These are phyloP conservation scores for Vararia minispora DNA, from an alignment of 768 basidiomycete genomes.

Conservation along the genomic window DNA sequence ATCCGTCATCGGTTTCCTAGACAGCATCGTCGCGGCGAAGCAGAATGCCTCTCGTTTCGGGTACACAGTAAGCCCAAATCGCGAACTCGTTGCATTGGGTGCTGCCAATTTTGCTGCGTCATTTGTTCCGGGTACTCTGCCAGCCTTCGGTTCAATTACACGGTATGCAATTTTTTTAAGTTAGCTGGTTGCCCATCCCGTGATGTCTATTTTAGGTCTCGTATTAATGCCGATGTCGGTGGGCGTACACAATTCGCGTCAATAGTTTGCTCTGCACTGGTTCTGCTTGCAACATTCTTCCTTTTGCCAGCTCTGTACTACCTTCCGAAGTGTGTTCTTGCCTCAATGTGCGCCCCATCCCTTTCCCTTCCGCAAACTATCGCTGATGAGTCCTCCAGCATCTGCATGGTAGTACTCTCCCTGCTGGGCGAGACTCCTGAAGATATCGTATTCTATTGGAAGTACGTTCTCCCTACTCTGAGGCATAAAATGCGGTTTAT, in stretches of 20 bases:
- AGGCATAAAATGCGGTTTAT: neutral
- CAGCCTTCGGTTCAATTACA: slow-evolving; percentile 90
- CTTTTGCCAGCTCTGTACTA: slow-evolving; percentile 77
- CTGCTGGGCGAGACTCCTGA: slow-evolving; percentile 81
- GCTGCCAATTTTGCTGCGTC: slow-evolving; percentile 70
- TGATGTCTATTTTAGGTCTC: slow-evolving; percentile 34
- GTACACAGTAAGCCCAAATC: slow-evolving; percentile 85
- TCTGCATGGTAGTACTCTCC: slow-evolving; percentile 75
- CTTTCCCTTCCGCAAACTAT: neutral
- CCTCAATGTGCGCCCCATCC: slow-evolving; percentile 56
- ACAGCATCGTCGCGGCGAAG: slow-evolving; percentile 92
- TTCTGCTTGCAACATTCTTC: slow-evolving; percentile 83
- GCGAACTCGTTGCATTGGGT: slow-evolving; percentile 90
- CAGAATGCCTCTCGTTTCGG: slow-evolving; percentile 81
- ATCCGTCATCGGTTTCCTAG: slow-evolving; percentile 82
- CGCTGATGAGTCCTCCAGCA: slow-evolving; percentile 32
- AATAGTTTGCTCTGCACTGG: slow-evolving; percentile 58
- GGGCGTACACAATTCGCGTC: slow-evolving; percentile 86
- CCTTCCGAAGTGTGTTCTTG: slow-evolving; percentile 84
- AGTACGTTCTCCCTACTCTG: slow-evolving; percentile 29
- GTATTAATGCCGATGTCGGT: slow-evolving; percentile 87
- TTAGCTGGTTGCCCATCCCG: neutral
- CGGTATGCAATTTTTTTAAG: slow-evolving; percentile 32
- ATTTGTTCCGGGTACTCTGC: slow-evolving; percentile 81
- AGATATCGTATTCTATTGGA: slow-evolving; percentile 78